Base-by-base conservation (phyloP, 192 early-diverging fungal species). In the Umbelopsis sp. region DNA sequence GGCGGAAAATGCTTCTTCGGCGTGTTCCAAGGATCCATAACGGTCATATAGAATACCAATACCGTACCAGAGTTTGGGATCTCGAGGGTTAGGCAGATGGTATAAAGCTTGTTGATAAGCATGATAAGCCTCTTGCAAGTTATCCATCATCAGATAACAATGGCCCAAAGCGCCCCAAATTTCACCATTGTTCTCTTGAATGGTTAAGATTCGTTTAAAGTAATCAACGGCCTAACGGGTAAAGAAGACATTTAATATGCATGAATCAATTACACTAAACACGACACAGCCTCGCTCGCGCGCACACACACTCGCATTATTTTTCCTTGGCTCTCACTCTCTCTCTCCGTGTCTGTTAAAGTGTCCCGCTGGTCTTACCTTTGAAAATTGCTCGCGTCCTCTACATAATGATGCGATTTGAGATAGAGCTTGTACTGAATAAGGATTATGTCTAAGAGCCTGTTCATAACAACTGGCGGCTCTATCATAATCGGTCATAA, bases 31-130 rank as follows among this genome's bases (percentile, higher is more conserved):
- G 4, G 96, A 98, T 18, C 95, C 96, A 72, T 97, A 99, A 30
- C 95, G 90, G 74, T 98, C 97, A 72, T 99, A 98, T 8, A 98
- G 82, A 68, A 97, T 98, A 35, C 96, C 98, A 52, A 98, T 98
- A 11, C 97, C 97, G 71, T 98, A 99, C 98, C 98, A 99, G 30
- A 99, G 88, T 76, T 97, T 96, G 7, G 97, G 95, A 73, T 98
- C 98, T 83, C 94, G 95, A 49, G 94, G 91, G 76, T 97, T 93
- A 0, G 92, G 90, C 18, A 97, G 81, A 74, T 94, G 91, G 78
- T 95, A 91, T 27, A 99, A 84, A 16, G 98, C 98, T 77, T 97
- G 91, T 83, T 98, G 97, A 71, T 99, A 99, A 3, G 96, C 93
- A 53, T 90, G 85, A 74, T 97, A 98, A 11, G 98, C 98, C 77